Evolutionary conservation across 495 filamentous ascomycete genomes (phyloP), one percentile per base, ranked within the genome.

Genomic region (Penicillium herquei): DNA sequence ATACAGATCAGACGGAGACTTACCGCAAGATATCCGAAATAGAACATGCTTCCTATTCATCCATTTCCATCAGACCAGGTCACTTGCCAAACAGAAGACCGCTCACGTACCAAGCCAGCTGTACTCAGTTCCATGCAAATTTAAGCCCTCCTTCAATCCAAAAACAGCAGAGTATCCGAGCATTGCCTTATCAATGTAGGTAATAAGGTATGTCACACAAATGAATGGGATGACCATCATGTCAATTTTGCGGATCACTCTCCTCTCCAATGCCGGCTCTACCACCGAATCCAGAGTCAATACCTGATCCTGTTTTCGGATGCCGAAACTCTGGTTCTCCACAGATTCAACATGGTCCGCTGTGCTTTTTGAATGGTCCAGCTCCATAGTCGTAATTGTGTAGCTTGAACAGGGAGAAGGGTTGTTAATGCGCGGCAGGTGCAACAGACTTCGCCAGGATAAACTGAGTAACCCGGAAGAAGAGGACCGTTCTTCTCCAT

Each of bases 21-120:
- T 40, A 55, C 33, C 7, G 43, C 52, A 40, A 85, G 61, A 54
- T 77, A 84, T 7, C 82, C 81, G 55, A 83, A 77, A 61, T 82
- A 81, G 67, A 81, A 83, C 17, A 80, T 66, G 11, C 63, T 48
- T 34, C 51, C 51, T 54, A 30, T 46, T 18, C 3, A 12, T 35
- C 26, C 0, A 6, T 30, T 32, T 12, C n/a, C n/a, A n/a, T n/a
- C n/a, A n/a, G n/a, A n/a, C n/a, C n/a, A n/a, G n/a, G n/a, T n/a
- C n/a, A n/a, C n/a, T n/a, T n/a, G n/a, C n/a, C n/a, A n/a, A n/a
- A n/a, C n/a, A n/a, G n/a, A n/a, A n/a, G n/a, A n/a, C n/a, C n/a
- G n/a, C n/a, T n/a, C n/a, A n/a, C n/a, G n/a, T 67, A 14, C 66
- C 70, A 5, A 81, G 65, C 76, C 75, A 82, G 52, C 62, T 75